Conservation (phyloP, 306 rosid genomes). For the Trifolium pratense region DNA sequence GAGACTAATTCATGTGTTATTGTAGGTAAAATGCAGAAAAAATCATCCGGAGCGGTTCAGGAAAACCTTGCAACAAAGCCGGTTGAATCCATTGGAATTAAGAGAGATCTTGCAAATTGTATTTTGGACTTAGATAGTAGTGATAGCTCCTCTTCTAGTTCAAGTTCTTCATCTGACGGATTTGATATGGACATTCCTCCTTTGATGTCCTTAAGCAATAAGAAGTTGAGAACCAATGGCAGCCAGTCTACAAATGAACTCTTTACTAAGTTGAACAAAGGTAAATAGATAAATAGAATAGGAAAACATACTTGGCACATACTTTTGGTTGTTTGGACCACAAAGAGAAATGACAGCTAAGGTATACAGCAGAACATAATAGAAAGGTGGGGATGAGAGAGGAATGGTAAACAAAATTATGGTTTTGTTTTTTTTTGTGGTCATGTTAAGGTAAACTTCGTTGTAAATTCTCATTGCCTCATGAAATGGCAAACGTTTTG, state of each 20-base stretch:
- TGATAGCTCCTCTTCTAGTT: conserved; percentile 35
- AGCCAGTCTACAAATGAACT: conserved; percentile 9
- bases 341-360: background rate
- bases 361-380: background rate
- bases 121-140: background rate
- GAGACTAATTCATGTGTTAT: conserved; percentile 11
- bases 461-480: background rate
- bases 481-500: background rate
- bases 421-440: no score
- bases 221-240: conserved; percentile 28
- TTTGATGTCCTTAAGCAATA: background rate
- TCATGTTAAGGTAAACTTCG: background rate
- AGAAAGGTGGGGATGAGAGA: background rate
- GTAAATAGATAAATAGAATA: conserved; percentile 25
- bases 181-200: conserved; percentile 16
- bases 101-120: conserved; percentile 30
- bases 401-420: background rate
- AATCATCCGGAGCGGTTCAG: conserved; percentile 29
- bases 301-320: conserved; percentile 11
- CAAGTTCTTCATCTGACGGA: conserved; percentile 34
- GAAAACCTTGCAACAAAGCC: background rate
- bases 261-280: conserved; percentile 29
- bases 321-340: conserved; percentile 27
- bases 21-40: background rate
- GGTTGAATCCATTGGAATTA: conserved; percentile 1